Evolutionary conservation across 2,329 filamentous ascomycete genomes (phyloP), one percentile per base, ranked within the genome.

Genomic region (Botrytis deweyae): DNA sequence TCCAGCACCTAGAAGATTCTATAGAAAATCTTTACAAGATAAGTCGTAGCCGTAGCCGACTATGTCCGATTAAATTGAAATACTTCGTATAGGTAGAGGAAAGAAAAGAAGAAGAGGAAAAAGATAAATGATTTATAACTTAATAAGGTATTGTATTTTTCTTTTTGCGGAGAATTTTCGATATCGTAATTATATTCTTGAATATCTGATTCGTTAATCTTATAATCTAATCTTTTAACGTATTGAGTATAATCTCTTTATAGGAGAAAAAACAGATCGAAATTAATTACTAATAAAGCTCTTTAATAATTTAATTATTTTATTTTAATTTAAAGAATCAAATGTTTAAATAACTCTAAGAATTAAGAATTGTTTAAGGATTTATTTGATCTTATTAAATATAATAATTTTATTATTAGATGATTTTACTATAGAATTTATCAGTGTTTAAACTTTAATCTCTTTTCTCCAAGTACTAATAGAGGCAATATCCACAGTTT

Each of bases 1-100:
- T 49, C 40, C 46, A 38, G 64, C 64, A 52, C 44, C 44, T 52
- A 52, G 44, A 52, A 67, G 64, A 67, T 67, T 67, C 44, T 67
- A 22, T 33, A 38, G 33, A 33, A 42, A 64, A 33, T 33, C 33
- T 33, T 33, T 22, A 29, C 4, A 29, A 42, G 42, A 44, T 29
- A 40, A 63, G 52, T 6, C 12, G 5, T 55, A 58, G n/a, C n/a
- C 52, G 5, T 55, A 58, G n/a, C 52, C 52, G 52, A 58, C n/a
- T n/a, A 29, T 58, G 52, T 29, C n/a, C n/a, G n/a, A 58, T 58
- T n/a, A 29, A 58, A 58, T 55, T 25, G 14, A 14, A 16, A n/a
- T 9, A 9, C 6, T 33, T 33, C 3, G 33, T 33, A 33, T 33
- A n/a, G n/a, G n/a, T n/a, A n/a, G 18, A n/a, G 36, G 38, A 40